Conservation (phyloP, 768 basidiomycete genomes). For the Tricholoma furcatifolium region DNA sequence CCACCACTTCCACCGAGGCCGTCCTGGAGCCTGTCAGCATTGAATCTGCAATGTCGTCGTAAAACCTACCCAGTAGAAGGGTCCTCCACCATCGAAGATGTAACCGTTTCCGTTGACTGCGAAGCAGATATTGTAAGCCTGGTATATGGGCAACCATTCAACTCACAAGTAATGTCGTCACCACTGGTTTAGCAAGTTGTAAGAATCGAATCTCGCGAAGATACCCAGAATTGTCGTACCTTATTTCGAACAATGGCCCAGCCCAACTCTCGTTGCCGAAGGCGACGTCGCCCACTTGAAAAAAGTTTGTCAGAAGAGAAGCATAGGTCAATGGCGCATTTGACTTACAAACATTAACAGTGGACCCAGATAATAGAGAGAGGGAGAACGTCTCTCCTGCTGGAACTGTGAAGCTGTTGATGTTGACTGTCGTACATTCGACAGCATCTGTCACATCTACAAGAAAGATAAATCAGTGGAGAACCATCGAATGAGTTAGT, state of each 20-base stretch:
- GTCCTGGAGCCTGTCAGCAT: conserved; percentile 26
- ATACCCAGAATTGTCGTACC: conserved; percentile 30
- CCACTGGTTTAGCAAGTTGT: conserved; percentile 32
- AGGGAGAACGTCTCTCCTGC: conserved; percentile 51
- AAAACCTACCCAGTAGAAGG: conserved; percentile 38
- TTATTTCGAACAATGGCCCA: conserved; percentile 54
- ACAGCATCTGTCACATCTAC: conserved; percentile 52
- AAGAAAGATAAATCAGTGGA: background rate
- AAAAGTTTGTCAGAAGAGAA: background rate
- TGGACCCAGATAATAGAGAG: conserved; percentile 43
- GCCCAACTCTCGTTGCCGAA: conserved; percentile 54
- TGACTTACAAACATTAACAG: conserved; percentile 55
- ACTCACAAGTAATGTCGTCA: conserved; percentile 45
- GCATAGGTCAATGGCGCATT: background rate
- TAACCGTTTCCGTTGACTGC: conserved; percentile 42
- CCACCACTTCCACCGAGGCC: conserved; percentile 39
- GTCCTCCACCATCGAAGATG: conserved; percentile 41
- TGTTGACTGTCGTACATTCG: conserved; percentile 55
- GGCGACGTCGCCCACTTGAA: conserved; percentile 51
- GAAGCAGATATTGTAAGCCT: background rate
- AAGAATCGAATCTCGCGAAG: too few relatives aligned
- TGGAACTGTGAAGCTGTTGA: conserved; percentile 57
- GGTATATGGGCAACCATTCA: background rate
- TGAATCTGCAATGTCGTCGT: background rate
- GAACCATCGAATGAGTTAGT: conserved; percentile 1